These are phyloP conservation scores for Debaryomyces nepalensis DNA, from an alignment of 1,139 yeast species.

Conservation along the genomic window DNA sequence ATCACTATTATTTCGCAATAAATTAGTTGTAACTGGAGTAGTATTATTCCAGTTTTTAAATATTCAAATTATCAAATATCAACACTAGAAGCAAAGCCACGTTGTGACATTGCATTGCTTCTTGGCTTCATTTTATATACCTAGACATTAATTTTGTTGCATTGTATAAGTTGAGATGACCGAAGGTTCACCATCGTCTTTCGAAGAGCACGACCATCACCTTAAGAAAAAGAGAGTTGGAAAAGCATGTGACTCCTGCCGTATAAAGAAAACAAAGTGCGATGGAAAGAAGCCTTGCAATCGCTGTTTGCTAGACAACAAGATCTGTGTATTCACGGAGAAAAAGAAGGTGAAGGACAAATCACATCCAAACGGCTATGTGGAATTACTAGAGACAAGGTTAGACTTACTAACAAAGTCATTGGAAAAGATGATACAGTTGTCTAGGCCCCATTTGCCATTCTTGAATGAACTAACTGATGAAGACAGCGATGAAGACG, in stretches of 20 bases:
- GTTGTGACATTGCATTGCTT: no score
- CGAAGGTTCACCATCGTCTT: slow-evolving; percentile 18
- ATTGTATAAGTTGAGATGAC: slow-evolving; percentile 1
- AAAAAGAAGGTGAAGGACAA: slow-evolving; percentile 66
- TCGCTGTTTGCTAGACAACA: slow-evolving; percentile 69
- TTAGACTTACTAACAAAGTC: slow-evolving; percentile 64
- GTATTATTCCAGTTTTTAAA: neutral
- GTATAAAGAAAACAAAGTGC: slow-evolving; percentile 75
- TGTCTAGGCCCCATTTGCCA: slow-evolving; percentile 42
- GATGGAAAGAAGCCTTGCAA: slow-evolving; percentile 80
- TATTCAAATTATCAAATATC: no score
- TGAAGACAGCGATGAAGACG: slow-evolving; percentile 20
- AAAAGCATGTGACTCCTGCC: slow-evolving; percentile 81
- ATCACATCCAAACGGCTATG: slow-evolving; percentile 66
- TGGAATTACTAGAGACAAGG: slow-evolving; percentile 71
- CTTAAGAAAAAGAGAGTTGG: slow-evolving; percentile 71
- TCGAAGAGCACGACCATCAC: slow-evolving; percentile 18
- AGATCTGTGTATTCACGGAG: slow-evolving; percentile 75
- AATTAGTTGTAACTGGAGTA: neutral
- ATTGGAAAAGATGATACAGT: slow-evolving; percentile 45
- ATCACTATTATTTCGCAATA: slow-evolving; percentile 1
- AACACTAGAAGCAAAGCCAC: no score
- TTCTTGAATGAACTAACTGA: slow-evolving; percentile 31
- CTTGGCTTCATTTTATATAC: no score
- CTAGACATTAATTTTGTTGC: neutral